These are phyloP conservation scores for Vigna angularis DNA, from an alignment of 306 rosid genomes.

Conservation along the genomic window DNA sequence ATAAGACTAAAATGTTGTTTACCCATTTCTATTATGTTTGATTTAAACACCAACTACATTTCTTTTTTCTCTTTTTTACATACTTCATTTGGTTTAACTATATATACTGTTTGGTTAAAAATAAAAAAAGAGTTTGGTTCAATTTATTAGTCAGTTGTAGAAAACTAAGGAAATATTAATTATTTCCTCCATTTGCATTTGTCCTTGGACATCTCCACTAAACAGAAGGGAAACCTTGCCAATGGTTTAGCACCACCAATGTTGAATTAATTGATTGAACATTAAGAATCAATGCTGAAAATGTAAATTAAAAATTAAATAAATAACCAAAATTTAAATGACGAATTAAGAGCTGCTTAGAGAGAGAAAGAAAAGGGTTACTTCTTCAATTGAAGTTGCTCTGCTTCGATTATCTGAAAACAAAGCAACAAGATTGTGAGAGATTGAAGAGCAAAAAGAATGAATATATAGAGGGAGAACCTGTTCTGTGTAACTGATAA, in stretches of 20 bases:
- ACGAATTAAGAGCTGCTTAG: not conserved
- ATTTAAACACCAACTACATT: not conserved
- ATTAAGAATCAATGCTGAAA: not conserved
- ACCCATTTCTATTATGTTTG: not conserved
- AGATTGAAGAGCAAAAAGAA: not conserved
- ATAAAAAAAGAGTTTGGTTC: not conserved
- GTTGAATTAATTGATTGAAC: not conserved
- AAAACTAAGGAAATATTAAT: not conserved
- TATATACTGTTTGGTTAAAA: not conserved
- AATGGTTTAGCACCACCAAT: not conserved
- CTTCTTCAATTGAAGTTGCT: conserved; percentile 80
- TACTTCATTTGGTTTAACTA: not conserved
- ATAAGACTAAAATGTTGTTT: too few species aligned
- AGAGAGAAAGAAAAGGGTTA: conserved; percentile 44
- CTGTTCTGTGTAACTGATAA: conserved; percentile 88
- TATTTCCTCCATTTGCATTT: not conserved
- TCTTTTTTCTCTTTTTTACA: not conserved
- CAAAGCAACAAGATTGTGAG: not conserved
- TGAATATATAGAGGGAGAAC: conserved; percentile 41
- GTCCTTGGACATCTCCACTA: not conserved
- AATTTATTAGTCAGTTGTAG: not conserved
- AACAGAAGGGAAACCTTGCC: not conserved
- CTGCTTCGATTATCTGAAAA: conserved; percentile 79
- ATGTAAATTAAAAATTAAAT: conserved; percentile 32
- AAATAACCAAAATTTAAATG: not conserved